Conservation (phyloP, 805 yeast genomes). For the Hagleromyces aurorensis region DNA sequence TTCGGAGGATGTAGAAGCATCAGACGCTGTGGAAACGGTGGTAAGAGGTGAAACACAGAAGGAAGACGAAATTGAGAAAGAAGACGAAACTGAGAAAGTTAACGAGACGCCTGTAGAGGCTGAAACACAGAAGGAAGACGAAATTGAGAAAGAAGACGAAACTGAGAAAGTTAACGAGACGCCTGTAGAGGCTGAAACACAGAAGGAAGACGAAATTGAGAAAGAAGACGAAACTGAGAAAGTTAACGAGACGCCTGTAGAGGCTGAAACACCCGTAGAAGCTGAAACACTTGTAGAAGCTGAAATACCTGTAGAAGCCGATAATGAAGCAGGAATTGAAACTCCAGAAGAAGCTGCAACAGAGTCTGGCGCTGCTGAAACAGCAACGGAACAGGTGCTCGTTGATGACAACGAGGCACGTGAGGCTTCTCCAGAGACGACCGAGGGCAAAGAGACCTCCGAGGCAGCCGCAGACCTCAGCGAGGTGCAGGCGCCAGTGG, state of each 20-base stretch:
- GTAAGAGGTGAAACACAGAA: constrained; percentile 9
- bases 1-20: constrained; percentile 1
- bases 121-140: constrained; percentile 10
- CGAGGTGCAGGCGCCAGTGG: constrained; percentile 5
- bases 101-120: constrained; percentile 10
- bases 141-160: constrained; percentile 3
- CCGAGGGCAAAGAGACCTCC: constrained; percentile 8
- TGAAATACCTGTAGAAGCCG: constrained; percentile 9
- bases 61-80: constrained; percentile 7
- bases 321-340: constrained; percentile 11
- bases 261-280: constrained; percentile 3
- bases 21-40: constrained; percentile 4
- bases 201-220: constrained; percentile 2
- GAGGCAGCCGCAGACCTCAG: constrained; percentile 8
- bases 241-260: constrained; percentile 2
- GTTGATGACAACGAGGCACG: constrained; percentile 9
- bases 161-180: constrained; percentile 3
- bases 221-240: constrained; percentile 1
- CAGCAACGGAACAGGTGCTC: constrained; percentile 12
- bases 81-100: constrained; percentile 6
- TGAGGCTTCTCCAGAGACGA: constrained; percentile 2
- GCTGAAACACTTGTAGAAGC: constrained; percentile 5
- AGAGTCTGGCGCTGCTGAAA: constrained; percentile 6
- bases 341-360: constrained; percentile 9
- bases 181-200: constrained; percentile 1